Base-by-base conservation (phyloP, 106 monocot genomes). In the Dioscorea zingiberensis region DNA sequence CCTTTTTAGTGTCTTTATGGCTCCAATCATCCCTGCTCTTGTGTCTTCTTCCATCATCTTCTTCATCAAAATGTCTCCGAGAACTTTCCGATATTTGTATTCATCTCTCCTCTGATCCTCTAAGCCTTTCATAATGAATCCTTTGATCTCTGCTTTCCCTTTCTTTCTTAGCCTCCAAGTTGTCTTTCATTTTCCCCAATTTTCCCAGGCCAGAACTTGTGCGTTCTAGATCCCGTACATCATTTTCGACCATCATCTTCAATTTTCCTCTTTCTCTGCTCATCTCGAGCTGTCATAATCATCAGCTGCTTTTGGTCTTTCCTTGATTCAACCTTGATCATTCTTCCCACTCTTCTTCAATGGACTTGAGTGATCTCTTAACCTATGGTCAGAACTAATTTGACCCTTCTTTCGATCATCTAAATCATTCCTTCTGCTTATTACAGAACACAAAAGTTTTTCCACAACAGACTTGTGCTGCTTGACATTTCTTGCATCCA, bases 1-100 rank as follows among this genome's bases (percentile, higher is more conserved):
- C 64, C 72, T 69, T 25, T n/a, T 62, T 76, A 48, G 46, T 4
- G 47, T 54, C 11, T 47, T 55, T 69, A 73, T 72, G 45, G 21
- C 62, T 17, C 32, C 58, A 55, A 25, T 63, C 51, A 25, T 69
- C 75, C 21, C n/a, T 55, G 54, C 54, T 65, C 22, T 13, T 6
- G 9, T 44, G 29, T 53, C 59, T 65, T 58, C 53, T 45, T 21
- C 25, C 69, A 46, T 67, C 3, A 48, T 60, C 19, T 15, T 74
- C 59, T 63, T 29, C 60, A 51, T 48, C 25, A 49, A 21, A 13
- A 7, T 22, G 32, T 10, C 8, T 25, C 21, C 54, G 53, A 49
- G 47, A 38, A n/a, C 1, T 19, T 21, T 25, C 21, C 25, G 26
- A 38, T 38, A 38, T 38, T 38, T 38, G 38, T 38, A 38, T 58